Base-by-base conservation (phyloP, 768 basidiomycete species). In the Macrolepiota dolichaula region DNA sequence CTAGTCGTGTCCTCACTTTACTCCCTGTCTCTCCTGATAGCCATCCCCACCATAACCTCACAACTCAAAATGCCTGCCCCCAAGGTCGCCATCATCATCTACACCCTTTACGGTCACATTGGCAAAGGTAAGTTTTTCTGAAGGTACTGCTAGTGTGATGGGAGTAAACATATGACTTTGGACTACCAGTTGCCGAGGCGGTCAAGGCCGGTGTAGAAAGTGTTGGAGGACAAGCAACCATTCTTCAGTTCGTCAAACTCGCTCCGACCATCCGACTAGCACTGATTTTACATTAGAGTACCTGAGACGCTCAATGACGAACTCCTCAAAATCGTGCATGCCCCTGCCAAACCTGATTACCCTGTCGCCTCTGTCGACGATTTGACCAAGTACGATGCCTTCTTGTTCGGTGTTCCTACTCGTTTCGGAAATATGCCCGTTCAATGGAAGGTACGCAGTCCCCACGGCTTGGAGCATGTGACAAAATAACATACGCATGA, bases 361-460 rank as follows among this genome's bases (percentile, higher is more conserved):
- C 91, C 92, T 2, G 68, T 91, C 65, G 77, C 92, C 67, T 76
- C 73, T 2, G 80, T 87, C 25, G 72, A 76, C 0, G 76, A 71
- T 13, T 79, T 96, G 54, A 64, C 74, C 19, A 60, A 78, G 4
- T 89, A 81, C 68, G 91, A 96, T 66, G 92, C 83, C 4, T 86
- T 83, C 80, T 65, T 96, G 64, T 79, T 92, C 55, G 93, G 91
- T 62, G 77, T 92, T 60, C 88, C 88, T 55, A 90, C 89, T 27
- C 88, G 93, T 67, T 96, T 83, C 74, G 93, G 93, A 44, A 86
- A 82, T 68, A 86, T 91, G 72, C 84, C 92, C 25, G 89, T 78
- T 1, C 93, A 95, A 66, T 89, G 85, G 85, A 90, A 89, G 83
- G 87, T 84, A 55, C 1, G 72, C 24, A 1, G 22, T 35, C 24